Percentiles rank a stretch among this genome's conserved stretches.
phyloP scores from a whole-genome alignment of 768 basidiomycete species.

The Phaeotremella fagi region DNA sequence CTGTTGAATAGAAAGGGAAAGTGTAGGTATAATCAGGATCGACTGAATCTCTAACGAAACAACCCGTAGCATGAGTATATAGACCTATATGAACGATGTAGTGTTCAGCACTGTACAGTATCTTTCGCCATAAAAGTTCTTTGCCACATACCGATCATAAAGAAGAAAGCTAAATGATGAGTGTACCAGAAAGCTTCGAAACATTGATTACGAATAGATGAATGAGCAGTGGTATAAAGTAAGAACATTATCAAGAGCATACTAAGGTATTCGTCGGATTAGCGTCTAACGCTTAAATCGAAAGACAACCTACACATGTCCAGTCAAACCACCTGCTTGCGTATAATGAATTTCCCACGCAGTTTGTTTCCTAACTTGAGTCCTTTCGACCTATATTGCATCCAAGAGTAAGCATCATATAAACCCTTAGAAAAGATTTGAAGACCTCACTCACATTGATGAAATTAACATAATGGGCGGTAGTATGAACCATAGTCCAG shows the following conservation, averaged over 20 bases:
- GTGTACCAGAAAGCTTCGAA: conserved; percentile 98
- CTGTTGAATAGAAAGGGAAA: conserved; percentile 83
- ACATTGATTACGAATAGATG: conserved; percentile 78
- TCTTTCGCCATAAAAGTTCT: not conserved
- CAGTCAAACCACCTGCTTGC: conserved; percentile 85
- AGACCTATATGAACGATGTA: conserved; percentile 47
- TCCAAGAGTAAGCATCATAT: too few relatives aligned
- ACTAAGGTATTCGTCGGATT: too few relatives aligned
- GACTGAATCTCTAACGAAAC: conserved; percentile 84
- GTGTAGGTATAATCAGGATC: conserved; percentile 62
- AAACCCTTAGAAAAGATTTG: not conserved
- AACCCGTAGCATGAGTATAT: conserved; percentile 75
- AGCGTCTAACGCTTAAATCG: not conserved
- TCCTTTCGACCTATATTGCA: conserved; percentile 25
- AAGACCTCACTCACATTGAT: conserved; percentile 21
- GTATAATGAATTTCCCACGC: conserved; percentile 83
- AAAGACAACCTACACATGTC: conserved; percentile 58
- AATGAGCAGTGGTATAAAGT: conserved; percentile 87
- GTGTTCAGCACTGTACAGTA: not conserved
- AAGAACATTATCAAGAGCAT: conserved; percentile 91
- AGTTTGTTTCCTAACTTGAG: conserved; percentile 65
- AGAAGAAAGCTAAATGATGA: conserved; percentile 75
- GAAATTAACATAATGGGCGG: conserved; percentile 61
- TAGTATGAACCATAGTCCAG: conserved; percentile 71
- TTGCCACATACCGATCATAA: conserved; percentile 63